Base-by-base conservation (phyloP, 75 land plant species). In the Ceratopteris richardii region DNA sequence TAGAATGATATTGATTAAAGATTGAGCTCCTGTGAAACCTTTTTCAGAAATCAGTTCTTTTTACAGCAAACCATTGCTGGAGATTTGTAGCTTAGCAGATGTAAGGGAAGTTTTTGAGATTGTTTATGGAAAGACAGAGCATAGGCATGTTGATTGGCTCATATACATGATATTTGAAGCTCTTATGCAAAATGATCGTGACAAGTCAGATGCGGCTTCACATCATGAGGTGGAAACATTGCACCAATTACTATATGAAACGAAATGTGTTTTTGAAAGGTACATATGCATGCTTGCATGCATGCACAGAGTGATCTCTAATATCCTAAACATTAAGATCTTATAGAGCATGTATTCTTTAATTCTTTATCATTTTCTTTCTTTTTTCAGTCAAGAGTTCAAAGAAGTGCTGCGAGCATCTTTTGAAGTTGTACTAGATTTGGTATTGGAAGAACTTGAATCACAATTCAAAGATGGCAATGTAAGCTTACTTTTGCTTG, bases 11-110 rank as follows among this genome's bases (percentile, higher is more conserved):
- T n/a, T n/a, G n/a, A n/a, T n/a, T n/a, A n/a, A n/a, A n/a, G n/a
- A n/a, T n/a, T n/a, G n/a, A n/a, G n/a, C n/a, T n/a, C n/a, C n/a
- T n/a, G n/a, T n/a, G n/a, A n/a, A n/a, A n/a, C n/a, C n/a, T n/a
- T n/a, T n/a, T n/a, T n/a, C n/a, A 4, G 9, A 33, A 33, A 33
- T 31, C 31, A 1, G 31, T 1, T 57, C 41, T 42, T 43, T 25
- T 50, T 77, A 64, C 88, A 92, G 97, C 52, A 92, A 82, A 73
- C 75, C 84, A 44, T 58, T 95, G 65, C 77, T 57, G 47, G 87
- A 90, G 47, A 46, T 58, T 19, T 82, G 88, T 55, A 66, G 76
- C 56, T 63, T 69, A 46, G 52, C 56, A 3, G 72, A 74, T 28
- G 79, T 95, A 21, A 71, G 65, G 47, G 84, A 90, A 39, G 76